These are phyloP conservation scores for Candida mattraensis DNA, from an alignment of 805 yeast genomes.

Conservation along the genomic window DNA sequence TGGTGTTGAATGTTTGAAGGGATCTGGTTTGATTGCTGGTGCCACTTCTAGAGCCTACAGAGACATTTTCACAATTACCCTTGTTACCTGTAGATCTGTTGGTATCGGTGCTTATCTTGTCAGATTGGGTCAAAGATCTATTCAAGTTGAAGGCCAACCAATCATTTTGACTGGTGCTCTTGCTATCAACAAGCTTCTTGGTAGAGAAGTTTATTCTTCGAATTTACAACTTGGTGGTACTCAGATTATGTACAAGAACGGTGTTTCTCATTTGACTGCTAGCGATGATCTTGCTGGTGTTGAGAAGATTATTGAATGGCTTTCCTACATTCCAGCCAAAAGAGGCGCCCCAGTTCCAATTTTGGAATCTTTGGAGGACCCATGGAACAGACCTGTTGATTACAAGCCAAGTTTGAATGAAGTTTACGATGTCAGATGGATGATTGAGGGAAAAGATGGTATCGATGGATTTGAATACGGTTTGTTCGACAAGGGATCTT, in stretches of 20 bases:
- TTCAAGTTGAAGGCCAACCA: slow-evolving; percentile 98
- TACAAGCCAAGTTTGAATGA: slow-evolving; percentile 71
- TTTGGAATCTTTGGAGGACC: slow-evolving; percentile 66
- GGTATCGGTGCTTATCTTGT: slow-evolving; percentile 99
- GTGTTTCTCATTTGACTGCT: slow-evolving; percentile 98
- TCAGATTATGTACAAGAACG: slow-evolving; percentile 96
- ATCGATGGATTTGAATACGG: slow-evolving; percentile 81
- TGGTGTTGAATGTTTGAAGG: slow-evolving; percentile 98
- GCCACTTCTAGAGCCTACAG: slow-evolving; percentile 97
- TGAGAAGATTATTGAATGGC: slow-evolving; percentile 91
- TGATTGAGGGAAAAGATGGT: slow-evolving; percentile 81
- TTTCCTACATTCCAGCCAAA: slow-evolving; percentile 90
- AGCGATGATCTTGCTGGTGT: slow-evolving; percentile 96
- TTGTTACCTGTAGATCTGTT: slow-evolving; percentile 99
- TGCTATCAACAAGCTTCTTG: slow-evolving; percentile 93
- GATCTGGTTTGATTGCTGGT: slow-evolving; percentile 98
- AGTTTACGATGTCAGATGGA: slow-evolving; percentile 89
- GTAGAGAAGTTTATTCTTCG: slow-evolving; percentile 95
- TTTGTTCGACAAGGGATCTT: slow-evolving; percentile 87
- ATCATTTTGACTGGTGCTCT: slow-evolving; percentile 99
- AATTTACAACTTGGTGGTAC: slow-evolving; percentile 99
- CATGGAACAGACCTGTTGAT: slow-evolving; percentile 93
- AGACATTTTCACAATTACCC: slow-evolving; percentile 95
- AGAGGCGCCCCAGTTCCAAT: slow-evolving; percentile 91
- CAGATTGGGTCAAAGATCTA: slow-evolving; percentile 97